Base-by-base conservation (phyloP, 2,329 filamentous ascomycete genomes). In the Fusarium verticillioides region DNA sequence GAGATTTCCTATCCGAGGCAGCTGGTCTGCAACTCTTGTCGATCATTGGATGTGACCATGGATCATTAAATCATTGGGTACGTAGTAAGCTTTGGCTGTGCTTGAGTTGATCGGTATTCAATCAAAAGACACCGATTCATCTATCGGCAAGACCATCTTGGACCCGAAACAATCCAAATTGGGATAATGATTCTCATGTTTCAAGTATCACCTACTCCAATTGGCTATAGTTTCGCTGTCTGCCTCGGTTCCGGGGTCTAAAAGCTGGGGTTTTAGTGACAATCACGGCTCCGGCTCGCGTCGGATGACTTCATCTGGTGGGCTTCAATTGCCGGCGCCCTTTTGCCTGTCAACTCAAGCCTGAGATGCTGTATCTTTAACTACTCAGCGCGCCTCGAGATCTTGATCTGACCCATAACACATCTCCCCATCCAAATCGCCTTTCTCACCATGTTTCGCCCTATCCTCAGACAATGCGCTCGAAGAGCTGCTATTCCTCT, bases 281-380 rank as follows among this genome's bases (percentile, higher is more conserved):
- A 63, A 58, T 39, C 23, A 63, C 73, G 76, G 73, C 66, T 73
- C 70, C 78, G 78, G 78, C 71, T 79, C 78, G 57, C 75, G 64
- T 78, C 78, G 77, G 78, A 79, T 79, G 77, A 77, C 77, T 78
- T 75, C 75, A 77, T 76, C 62, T 57, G 47, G 63, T 69, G 67
- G 75, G 70, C 66, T 70, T 69, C 57, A 62, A 74, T 72, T 77
- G 69, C 73, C 75, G 73, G 63, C 63, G 62, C 70, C 69, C 60
- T 70, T 67, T 68, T 40, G 36, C 32, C 56, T 61, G 61, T 71
- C 61, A 58, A 57, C 69, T 54, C 53, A 50, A 65, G 63, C 63
- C 26, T 34, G 30, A 32, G 49, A 63, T 61, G 66, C 70, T 61
- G 63, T 72, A 72, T 70, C 66, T 66, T 69, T 67, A 66, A 69